A percentile compares a stretch with the other conserved stretches of the same genome.
phyloP scores from a whole-genome alignment of 495 filamentous ascomycete species.

The Penicillium macrosclerotiorum region DNA sequence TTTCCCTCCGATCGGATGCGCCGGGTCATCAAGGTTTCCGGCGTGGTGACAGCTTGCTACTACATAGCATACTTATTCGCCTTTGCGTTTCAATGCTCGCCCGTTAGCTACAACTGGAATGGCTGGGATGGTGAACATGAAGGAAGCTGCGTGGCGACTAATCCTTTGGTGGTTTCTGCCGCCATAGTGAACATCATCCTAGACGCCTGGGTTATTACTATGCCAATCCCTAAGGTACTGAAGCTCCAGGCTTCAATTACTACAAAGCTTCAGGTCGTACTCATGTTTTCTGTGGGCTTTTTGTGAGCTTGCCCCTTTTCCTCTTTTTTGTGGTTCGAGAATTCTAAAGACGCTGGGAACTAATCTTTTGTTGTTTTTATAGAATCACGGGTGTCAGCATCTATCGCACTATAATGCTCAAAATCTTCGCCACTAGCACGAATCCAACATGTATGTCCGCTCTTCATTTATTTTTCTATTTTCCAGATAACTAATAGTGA shows the following conservation, averaged over 20 bases:
- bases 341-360: neutral
- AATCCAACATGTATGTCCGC: constrained; percentile 21
- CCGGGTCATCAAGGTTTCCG: constrained; percentile 17
- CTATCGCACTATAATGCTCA: constrained; percentile 13
- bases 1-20: constrained; percentile 26
- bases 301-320: constrained; percentile 14
- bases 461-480: neutral
- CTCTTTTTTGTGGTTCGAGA: neutral
- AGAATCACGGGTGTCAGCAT: constrained; percentile 22
- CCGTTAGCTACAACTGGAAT: constrained; percentile 35
- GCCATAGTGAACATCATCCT: constrained; percentile 40
- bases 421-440: constrained; percentile 13
- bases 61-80: constrained; percentile 30
- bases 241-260: constrained; percentile 16
- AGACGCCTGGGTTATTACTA: constrained; percentile 41
- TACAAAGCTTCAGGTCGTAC: constrained; percentile 19
- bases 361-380: neutral
- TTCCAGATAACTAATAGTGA: constrained; percentile 6
- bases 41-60: constrained; percentile 27
- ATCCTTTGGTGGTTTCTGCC: constrained; percentile 25
- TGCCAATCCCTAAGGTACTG: constrained; percentile 29
- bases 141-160: constrained; percentile 31
- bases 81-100: constrained; percentile 33
- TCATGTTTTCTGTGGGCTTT: constrained; percentile 23
- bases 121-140: constrained; percentile 32